A percentile compares a stretch with the other conserved stretches of the same genome.
These are phyloP conservation scores for Porphyrellus cyaneotinctus DNA, from an alignment of 768 basidiomycete species.

Conservation along the genomic window DNA sequence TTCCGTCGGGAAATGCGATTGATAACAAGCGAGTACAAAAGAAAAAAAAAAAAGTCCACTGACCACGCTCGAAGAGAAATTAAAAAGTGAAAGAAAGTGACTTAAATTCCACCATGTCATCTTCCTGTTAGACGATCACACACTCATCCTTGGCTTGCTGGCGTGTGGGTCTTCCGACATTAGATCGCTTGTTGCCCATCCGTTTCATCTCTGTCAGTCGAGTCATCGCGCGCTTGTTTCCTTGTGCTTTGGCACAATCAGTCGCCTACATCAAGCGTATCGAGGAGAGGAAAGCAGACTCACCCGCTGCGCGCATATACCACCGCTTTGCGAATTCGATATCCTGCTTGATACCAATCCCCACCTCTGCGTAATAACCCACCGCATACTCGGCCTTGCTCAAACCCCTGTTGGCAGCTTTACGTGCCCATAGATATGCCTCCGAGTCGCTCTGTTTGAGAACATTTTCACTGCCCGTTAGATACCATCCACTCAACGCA, in stretches of 20 bases:
- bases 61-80: conserved; percentile 9
- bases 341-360: conserved; percentile 96
- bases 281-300: conserved; percentile 25
- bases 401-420: conserved; percentile 93
- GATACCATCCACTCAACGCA: conserved; percentile 96
- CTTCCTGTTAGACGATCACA: conserved; percentile 62
- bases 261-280: background rate
- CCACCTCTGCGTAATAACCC: conserved; percentile 96
- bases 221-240: conserved; percentile 97
- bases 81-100: conserved; percentile 7
- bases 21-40: conserved; percentile 13
- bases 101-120: conserved; percentile 7
- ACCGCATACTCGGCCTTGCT: conserved; percentile 99
- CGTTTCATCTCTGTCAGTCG: conserved; percentile 94
- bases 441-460: conserved; percentile 97
- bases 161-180: conserved; percentile 81
- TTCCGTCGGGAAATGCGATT: too few species aligned
- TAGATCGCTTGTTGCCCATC: conserved; percentile 72
- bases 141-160: conserved; percentile 94
- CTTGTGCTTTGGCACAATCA: conserved; percentile 64
- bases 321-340: conserved; percentile 93
- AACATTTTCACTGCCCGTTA: conserved; percentile 93
- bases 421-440: conserved; percentile 97
- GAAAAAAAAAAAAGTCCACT: conserved; percentile 1
- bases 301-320: conserved; percentile 99